Base-by-base conservation (phyloP, 2,329 filamentous ascomycete species). In the Cercospora zeina region DNA sequence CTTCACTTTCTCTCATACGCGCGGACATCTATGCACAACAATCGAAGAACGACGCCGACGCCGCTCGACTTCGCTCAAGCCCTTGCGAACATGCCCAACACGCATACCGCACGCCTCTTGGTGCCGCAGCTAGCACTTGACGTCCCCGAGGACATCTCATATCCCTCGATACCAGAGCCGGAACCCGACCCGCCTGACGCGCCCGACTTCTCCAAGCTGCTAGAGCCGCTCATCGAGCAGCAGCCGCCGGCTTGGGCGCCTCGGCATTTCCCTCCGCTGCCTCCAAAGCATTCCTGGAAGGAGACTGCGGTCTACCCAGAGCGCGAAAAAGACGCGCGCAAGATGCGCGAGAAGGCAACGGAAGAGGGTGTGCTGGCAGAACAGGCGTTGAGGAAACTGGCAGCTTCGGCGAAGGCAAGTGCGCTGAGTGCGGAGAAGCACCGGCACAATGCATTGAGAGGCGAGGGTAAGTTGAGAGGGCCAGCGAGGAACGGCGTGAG, bases 301-400 rank as follows among this genome's bases (percentile, higher is more conserved):
- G 75, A 81, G 27, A 87, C 86, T 1, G 78, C 84, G 0, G 82
- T 87, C 3, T 87, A 81, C 64, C 81, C 82, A 1, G 74, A 82
- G 39, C 80, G 86, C 62, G 85, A 87, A 65, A 82, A 78, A 34
- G 85, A 88, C 67, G 81, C 85, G 2, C 78, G 84, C 37, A 80
- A 79, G 67, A 72, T 73, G 71, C 70, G 72, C 37, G 87, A 89
- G 70, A 80, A 82, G 61, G 86, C 86, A 4, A 87, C 85, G 3
- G 82, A 87, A 69, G 87, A 89, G 71, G 86, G 86, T 13, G 81
- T 87, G 50, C 74, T 86, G 63, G 87, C 86, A 7, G 87, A 89
- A 72, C 83, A 87, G 69, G 86, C 86, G 19, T 73, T 89, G 65
- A 78, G 86, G 54, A 87, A 85, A 69, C 76, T 89, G 27, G 80